Evolutionary conservation across 148 eudicot species (phyloP).

Genomic region (Persicaria maculosa): DNA sequence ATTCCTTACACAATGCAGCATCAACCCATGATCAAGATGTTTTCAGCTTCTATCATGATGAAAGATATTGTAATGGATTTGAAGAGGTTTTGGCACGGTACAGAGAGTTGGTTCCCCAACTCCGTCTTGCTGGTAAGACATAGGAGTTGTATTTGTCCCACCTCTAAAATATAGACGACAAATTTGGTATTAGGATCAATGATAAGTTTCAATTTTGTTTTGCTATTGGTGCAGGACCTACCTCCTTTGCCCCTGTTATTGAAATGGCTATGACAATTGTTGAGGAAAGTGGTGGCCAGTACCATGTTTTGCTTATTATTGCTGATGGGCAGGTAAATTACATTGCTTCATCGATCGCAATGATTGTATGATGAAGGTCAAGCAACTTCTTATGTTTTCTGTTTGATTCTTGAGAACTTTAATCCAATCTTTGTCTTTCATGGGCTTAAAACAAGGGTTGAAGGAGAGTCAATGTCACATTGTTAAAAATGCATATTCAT

Average conservation of each 20-base stretch:
- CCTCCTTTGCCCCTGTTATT: constrained; percentile 89
- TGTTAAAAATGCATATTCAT: not conserved
- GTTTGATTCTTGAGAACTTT: not conserved
- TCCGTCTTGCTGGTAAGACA: constrained; percentile 70
- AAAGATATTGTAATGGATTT: constrained; percentile 74
- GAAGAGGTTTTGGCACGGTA: constrained; percentile 78
- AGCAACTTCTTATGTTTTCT: not conserved
- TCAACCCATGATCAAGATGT: constrained; percentile 89
- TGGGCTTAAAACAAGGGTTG: too few relatives aligned
- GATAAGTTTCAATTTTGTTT: not conserved
- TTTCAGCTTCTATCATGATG: constrained; percentile 75
- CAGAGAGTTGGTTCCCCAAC: constrained; percentile 66
- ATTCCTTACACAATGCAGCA: constrained; percentile 32
- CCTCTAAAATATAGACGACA: not conserved
- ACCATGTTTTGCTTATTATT: constrained; percentile 85
- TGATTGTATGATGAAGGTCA: not conserved
- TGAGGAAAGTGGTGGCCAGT: constrained; percentile 91
- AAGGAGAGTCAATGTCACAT: not conserved
- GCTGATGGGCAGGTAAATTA: constrained; percentile 91
- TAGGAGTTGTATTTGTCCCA: not conserved
- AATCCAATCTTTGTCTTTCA: too few relatives aligned
- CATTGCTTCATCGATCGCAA: not conserved
- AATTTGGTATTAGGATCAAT: not conserved
- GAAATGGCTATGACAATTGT: constrained; percentile 93
- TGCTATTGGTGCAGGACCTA: constrained; percentile 50